Evolutionary conservation across 1,284 basidiomycete genomes (phyloP), one percentile per base, ranked within the genome.

Genomic region (Leccinum olivaceoglutinosum): DNA sequence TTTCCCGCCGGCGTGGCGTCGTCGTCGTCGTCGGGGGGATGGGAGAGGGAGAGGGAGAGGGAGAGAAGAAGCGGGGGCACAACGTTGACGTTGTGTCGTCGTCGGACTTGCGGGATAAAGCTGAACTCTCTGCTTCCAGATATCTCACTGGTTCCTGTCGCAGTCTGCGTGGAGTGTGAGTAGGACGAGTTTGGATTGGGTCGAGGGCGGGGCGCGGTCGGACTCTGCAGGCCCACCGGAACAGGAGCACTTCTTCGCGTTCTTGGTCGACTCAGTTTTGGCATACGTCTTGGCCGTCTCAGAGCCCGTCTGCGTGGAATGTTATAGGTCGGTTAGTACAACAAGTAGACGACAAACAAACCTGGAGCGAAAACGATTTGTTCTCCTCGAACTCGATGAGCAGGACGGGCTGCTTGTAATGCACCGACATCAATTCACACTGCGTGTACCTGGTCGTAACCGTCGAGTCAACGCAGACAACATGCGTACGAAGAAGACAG

Each of bases 381-480:
- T 97, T 92, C 76, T 98, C 94, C 71, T 98, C 96, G 69, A 99
- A 99, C 73, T 99, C 96, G 70, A 99, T 98, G n/a, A 99, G 82
- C 14, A 99, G 79, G 61, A 99, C 85, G 0, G 96, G 95, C 54
- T 92, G 89, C 77, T 95, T 96, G 78, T 98, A 99, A 74, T 98
- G 91, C 5, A 91, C 89, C 0, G 91, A 94, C 96, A 99, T 98
- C 18, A 94, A 76, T 77, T 99, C 96, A 78, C 96, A 98, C 73
- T 99, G 96, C 0, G 94, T 93, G 74, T 97, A 98, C 63, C 94
- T 97, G 59, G 16, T 21, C 53, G 18, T 10, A 67, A 1, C 14
- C 29, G 34, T 54, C 9, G 18, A 18, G 16, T 64, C 41, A 59
- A 60, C 36, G 18, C 4, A n/a, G 56, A 57, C 25, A 58, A 55